These are phyloP conservation scores for Tylopilus cervinicoccineus DNA, from an alignment of 768 basidiomycete species.

Conservation along the genomic window DNA sequence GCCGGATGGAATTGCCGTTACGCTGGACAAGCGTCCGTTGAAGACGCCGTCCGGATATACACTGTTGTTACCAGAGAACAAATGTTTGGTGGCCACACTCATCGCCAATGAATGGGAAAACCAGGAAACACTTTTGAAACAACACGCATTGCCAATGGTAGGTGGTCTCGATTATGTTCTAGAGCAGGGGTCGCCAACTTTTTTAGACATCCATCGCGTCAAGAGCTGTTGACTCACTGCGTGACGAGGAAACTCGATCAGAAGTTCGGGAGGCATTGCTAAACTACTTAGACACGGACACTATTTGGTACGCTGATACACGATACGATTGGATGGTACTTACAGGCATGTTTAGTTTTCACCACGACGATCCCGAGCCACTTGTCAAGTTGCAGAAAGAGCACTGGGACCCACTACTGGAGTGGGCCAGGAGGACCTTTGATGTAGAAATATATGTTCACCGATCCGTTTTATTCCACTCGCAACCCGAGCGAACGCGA, in stretches of 20 bases:
- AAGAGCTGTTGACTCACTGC: conserved; percentile 81
- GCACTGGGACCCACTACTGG: conserved; percentile 86
- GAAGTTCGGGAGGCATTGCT: conserved; percentile 69
- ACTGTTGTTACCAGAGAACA: conserved; percentile 65
- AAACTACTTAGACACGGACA: conserved; percentile 91
- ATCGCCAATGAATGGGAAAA: conserved; percentile 98
- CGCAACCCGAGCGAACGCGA: conserved; percentile 69
- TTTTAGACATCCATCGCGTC: conserved; percentile 83
- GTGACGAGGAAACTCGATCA: conserved; percentile 48
- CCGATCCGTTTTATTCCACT: conserved; percentile 63
- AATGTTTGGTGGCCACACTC: conserved; percentile 71
- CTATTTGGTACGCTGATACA: conserved; percentile 62
- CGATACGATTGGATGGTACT: not conserved
- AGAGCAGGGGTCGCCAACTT: conserved; percentile 5
- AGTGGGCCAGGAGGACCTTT: conserved; percentile 71
- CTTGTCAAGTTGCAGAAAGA: conserved; percentile 73
- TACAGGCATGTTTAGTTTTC: conserved; percentile 53
- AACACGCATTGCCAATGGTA: conserved; percentile 90
- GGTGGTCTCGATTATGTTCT: conserved; percentile 12
- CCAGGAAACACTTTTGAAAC: conserved; percentile 80
- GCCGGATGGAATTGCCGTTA: conserved; percentile 52
- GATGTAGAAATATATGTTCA: conserved; percentile 64
- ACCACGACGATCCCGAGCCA: conserved; percentile 69
- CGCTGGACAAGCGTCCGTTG: conserved; percentile 77
- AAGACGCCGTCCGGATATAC: conserved; percentile 86